Base-by-base conservation (phyloP, 768 basidiomycete species). In the Boletus vermiculosoides region DNA sequence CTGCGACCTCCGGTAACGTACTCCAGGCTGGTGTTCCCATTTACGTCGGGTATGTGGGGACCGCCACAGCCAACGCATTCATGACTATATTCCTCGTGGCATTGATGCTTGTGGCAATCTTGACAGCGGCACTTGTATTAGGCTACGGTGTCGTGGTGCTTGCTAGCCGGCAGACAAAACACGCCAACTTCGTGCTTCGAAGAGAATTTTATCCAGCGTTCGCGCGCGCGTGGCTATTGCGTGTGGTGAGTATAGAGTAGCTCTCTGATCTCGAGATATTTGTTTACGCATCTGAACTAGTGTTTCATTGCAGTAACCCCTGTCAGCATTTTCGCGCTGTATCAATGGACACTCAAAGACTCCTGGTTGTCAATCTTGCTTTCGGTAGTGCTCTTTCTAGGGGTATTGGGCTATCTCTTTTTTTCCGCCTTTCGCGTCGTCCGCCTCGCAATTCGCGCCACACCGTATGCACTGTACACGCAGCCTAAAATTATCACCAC, bases 291-390 rank as follows among this genome's bases (percentile, higher is more conserved):
- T 12, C 11, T 51, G 13, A 33, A 52, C 15, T 58, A 88, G 86
- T 83, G 78, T 16, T 71, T 94, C n/a, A 71, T 91, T 45, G 73
- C 79, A 25, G 76, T 85, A 61, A 76, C 83, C 49, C 95, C 95
- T 10, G 74, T 93, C 56, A 72, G 85, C 59, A 82, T 89, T 59
- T 92, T 97, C 62, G 77, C 83, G 9, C 82, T 97, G 66, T 94
- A 88, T 71, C 94, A 98, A 71, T 98, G 94, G 92, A 91, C 90
- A 0, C 77, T 94, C 59, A 76, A 83, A 56, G 94, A 98, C 72
- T 94, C 94, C 0, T 93, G 92, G 87, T 78, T 96, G 3, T 82
- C 93, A 0, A 80, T 86, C 62, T 76, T 96, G 36, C 78, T 98
- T 40, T 90, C 94, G 3, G 87, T 88, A 57, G 65, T 95, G 56